A percentile compares a stretch with the other conserved stretches of the same genome.
phyloP scores from a whole-genome alignment of 495 filamentous ascomycete species.

The Tetracladium setigerum region DNA sequence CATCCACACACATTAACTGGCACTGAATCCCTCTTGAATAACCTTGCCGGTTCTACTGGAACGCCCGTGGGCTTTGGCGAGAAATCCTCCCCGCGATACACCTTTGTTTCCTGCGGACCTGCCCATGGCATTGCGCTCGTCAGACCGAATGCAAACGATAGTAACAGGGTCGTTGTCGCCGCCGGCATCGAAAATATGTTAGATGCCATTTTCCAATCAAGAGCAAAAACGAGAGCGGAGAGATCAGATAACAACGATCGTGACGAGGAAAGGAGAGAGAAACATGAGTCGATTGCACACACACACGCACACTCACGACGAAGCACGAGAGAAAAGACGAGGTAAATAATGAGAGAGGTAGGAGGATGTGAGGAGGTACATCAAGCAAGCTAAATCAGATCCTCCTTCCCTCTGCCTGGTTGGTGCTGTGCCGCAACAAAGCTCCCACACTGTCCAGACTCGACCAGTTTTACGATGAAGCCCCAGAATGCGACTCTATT shows the following conservation, averaged over 20 bases:
- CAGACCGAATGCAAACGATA: slow-evolving; percentile 10
- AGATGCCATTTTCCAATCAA: slow-evolving; percentile 12
- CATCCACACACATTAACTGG: slow-evolving; percentile 19
- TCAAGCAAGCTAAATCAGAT: no score
- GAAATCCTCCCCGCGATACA: slow-evolving; percentile 14
- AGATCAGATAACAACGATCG: neutral
- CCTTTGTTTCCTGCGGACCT: slow-evolving; percentile 11
- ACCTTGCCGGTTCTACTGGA: slow-evolving; percentile 6
- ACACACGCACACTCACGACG: no score
- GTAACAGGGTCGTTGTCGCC: slow-evolving; percentile 13
- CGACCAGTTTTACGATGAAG: no score
- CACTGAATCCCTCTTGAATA: slow-evolving; percentile 18
- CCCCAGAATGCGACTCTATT: no score
- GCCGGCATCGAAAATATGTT: slow-evolving; percentile 21
- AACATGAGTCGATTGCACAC: no score
- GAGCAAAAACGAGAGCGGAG: neutral
- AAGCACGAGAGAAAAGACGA: no score
- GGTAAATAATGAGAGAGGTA: no score
- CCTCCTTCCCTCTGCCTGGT: no score
- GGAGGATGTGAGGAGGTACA: no score
- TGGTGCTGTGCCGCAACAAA: no score
- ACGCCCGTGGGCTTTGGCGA: slow-evolving; percentile 15
- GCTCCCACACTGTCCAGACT: no score
- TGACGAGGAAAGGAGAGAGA: neutral
- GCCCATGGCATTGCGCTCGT: slow-evolving; percentile 15